Evolutionary conservation across 768 basidiomycete genomes (phyloP).

Genomic region (Pulveroboletus sp.): DNA sequence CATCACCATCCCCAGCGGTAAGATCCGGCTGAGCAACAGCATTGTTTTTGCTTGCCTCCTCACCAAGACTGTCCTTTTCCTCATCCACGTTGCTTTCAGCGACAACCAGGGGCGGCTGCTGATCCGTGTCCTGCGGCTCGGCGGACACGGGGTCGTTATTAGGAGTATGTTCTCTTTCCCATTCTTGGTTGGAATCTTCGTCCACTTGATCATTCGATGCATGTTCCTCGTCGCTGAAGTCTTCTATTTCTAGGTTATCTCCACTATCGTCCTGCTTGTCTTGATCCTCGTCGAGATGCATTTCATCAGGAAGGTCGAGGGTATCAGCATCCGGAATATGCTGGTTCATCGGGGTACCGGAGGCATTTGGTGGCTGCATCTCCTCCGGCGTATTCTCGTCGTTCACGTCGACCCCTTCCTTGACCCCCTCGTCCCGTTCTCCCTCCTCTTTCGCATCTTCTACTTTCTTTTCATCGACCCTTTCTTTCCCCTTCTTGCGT

Average conservation of each 20-base stretch:
- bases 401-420: constrained; percentile 14
- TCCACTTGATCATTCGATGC: constrained; percentile 23
- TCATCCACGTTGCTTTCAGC: constrained; percentile 15
- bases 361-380: constrained; percentile 42
- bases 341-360: constrained; percentile 71
- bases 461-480: constrained; percentile 32
- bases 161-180: constrained; percentile 4
- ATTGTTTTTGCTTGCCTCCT: constrained; percentile 23
- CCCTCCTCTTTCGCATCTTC: constrained; percentile 28
- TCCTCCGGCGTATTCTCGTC: constrained; percentile 39
- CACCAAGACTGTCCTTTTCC: constrained; percentile 29
- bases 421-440: constrained; percentile 24
- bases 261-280: constrained; percentile 26
- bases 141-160: constrained; percentile 18
- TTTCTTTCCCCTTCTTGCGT: constrained; percentile 35
- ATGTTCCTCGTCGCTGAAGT: constrained; percentile 32
- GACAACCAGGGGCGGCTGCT: constrained; percentile 13
- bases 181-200: constrained; percentile 18
- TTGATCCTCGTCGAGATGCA: constrained; percentile 50
- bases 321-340: constrained; percentile 73
- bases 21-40: constrained; percentile 37
- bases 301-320: constrained; percentile 85
- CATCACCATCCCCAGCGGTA: constrained; percentile 22
- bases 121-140: constrained; percentile 24
- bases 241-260: constrained; percentile 33